A percentile compares a stretch with the other conserved stretches of the same genome.
Evolutionary conservation across 2,329 filamentous ascomycete genomes (phyloP).

Genomic region (Talaromyces sp.): DNA sequence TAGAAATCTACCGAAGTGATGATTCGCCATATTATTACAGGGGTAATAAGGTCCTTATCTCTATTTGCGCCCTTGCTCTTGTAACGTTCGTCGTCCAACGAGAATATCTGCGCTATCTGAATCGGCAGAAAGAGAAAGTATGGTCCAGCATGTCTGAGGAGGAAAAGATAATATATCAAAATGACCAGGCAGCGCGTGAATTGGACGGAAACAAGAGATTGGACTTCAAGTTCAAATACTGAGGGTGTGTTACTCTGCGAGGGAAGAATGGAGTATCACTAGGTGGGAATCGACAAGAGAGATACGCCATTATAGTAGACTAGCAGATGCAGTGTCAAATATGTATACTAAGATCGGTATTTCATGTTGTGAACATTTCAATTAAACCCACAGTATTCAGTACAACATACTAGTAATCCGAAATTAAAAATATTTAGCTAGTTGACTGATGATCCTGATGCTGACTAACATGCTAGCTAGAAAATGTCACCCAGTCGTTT

Average conservation of each 20-base stretch:
- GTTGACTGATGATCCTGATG: no score
- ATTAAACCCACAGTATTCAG: no score
- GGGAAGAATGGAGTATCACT: not conserved
- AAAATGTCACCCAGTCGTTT: not conserved
- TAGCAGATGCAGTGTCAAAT: not conserved
- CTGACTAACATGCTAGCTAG: not conserved
- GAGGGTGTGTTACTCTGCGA: not conserved
- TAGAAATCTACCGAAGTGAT: slow-evolving; percentile 50
- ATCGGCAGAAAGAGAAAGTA: slow-evolving; percentile 47
- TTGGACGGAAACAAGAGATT: slow-evolving; percentile 50
- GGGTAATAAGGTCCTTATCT: slow-evolving; percentile 54
- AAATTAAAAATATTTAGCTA: not conserved
- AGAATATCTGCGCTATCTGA: slow-evolving; percentile 44
- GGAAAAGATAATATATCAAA: slow-evolving; percentile 48
- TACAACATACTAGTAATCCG: not conserved
- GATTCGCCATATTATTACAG: slow-evolving; percentile 54
- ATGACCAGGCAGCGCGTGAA: slow-evolving; percentile 44
- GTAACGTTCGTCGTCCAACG: slow-evolving; percentile 49
- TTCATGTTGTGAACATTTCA: not conserved
- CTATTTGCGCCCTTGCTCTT: slow-evolving; percentile 49
- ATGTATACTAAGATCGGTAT: not conserved
- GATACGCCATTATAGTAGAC: not conserved
- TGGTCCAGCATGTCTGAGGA: slow-evolving; percentile 49
- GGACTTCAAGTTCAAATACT: slow-evolving; percentile 45
- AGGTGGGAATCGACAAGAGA: not conserved